Evolutionary conservation across 164 flowering plant species (phyloP), one percentile per base, ranked within the genome.

Genomic region (Berberis vulgaris): DNA sequence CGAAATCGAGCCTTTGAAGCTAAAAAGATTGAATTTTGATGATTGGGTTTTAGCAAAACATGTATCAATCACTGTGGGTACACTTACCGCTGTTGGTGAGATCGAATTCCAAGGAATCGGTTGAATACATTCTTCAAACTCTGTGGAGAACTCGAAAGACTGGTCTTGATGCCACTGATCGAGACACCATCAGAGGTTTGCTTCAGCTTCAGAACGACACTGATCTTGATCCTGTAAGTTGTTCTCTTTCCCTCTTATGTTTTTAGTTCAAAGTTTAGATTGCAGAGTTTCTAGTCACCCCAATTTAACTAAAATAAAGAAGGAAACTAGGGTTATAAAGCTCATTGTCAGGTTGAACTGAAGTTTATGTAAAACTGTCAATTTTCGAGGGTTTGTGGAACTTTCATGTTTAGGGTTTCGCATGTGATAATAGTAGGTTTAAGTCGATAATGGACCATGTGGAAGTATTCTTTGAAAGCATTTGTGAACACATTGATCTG

Each of bases 71-170:
- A 5, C 62, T 86, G 8, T 89, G 96, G 96, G 73, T 72, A 38
- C 84, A 87, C 73, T 69, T 87, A 53, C 91, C 91, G 2, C 65
- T 89, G 9, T 68, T 89, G 76, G 77, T 89, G 69, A 71, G 86
- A 45, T 76, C 94, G 2, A 83, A 67, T 60, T 83, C 89, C 1
- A 85, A 85, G 47, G 65, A 67, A 12, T 67, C 65, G 10, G 58
- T 60, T 0, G 70, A 67, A 39, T 67, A 67, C 59, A 67, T 67
- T 50, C 59, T 67, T 8, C 70, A 67, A 45, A 57, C 70, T 11
- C 54, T 87, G 3, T 89, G 96, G 96, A 67, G 84, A 42, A 83
- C 89, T 49, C 82, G 93, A 43, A 77, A 78, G 63, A 87, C 64
- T 40, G 70, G 70, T 54, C 65, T 67, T 7, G 86, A 82, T 61